These are phyloP conservation scores for Neurospora africana DNA, from an alignment of 495 filamentous ascomycete species.

Conservation along the genomic window DNA sequence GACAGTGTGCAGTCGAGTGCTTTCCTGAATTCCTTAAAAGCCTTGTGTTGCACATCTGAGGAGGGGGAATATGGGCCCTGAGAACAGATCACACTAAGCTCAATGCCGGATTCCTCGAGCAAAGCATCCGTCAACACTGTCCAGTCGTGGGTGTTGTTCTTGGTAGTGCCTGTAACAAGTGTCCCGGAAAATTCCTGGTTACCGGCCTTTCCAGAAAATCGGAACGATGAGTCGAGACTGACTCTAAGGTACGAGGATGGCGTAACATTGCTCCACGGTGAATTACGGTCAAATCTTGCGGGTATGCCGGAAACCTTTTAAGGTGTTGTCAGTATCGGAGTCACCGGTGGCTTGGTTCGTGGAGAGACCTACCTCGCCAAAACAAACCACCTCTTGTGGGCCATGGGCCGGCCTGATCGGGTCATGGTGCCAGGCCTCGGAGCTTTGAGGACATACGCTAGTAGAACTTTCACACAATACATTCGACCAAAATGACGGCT, in stretches of 20 bases:
- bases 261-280: neutral
- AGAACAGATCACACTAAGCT: neutral
- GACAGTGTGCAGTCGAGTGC: conserved; percentile 5
- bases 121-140: neutral
- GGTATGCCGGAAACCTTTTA: neutral
- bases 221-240: neutral
- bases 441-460: neutral
- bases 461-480: no score
- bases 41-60: rapidly evolving
- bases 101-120: neutral
- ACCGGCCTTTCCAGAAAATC: neutral
- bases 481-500: no score
- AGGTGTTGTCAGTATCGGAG: neutral
- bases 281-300: neutral
- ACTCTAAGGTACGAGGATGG: neutral
- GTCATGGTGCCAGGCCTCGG: neutral
- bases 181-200: neutral
- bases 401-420: neutral
- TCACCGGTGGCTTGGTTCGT: neutral
- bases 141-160: neutral
- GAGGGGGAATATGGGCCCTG: rapidly evolving
- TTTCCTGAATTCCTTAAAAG: rapidly evolving
- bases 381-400: neutral
- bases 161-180: rapidly evolving
- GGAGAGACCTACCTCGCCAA: neutral